Base-by-base conservation (phyloP, 768 basidiomycete species). In the Mycena capillaripes region DNA sequence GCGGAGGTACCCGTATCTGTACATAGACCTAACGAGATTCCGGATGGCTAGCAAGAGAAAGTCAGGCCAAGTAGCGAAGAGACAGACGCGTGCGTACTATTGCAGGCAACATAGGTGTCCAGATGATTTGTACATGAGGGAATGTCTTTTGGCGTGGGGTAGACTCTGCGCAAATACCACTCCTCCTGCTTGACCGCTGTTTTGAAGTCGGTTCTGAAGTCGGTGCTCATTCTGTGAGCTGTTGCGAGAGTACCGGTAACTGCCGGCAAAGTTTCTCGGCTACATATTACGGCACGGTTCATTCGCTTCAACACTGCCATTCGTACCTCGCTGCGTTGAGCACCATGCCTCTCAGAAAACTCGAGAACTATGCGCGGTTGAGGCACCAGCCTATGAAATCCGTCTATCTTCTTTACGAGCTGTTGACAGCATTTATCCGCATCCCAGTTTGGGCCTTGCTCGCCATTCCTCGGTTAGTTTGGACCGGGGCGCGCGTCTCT, bases 11-110 rank as follows among this genome's bases (percentile, higher is more conserved):
- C 97, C 97, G 75, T 93, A 91, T 78, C 97, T 90, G 82, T 99
- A 99, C 63, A 98, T 82, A 2, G 93, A 92, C 76, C 92, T 93
- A 58, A 96, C 81, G 81, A 98, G 97, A 23, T 90, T 88, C 44
- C 91, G 90, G 38, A 97, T 86, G 59, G 91, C 97, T 97, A 78
- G 32, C 40, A 42, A 52, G 14, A 38, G 65, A 68, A 63, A 19
- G 57, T 46, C 46, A 60, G 29, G 29, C 6, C 42, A 62, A 11
- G 48, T 32, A 36, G 36, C 29, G n/a, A 50, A 27, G 61, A 32
- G 36, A 27, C 44, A 42, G 19, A 56, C 63, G 62, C 83, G 74
- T 74, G 62, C 83, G 74, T 74, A 90, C 94, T 88, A 78, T 92
- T 89, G 81, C 95, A 96, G 6, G 87, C 84, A 58, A 94, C 82